A percentile compares a stretch with the other conserved stretches of the same genome.
Conservation (phyloP, 345 rosid species). For the Gossypium australe region DNA sequence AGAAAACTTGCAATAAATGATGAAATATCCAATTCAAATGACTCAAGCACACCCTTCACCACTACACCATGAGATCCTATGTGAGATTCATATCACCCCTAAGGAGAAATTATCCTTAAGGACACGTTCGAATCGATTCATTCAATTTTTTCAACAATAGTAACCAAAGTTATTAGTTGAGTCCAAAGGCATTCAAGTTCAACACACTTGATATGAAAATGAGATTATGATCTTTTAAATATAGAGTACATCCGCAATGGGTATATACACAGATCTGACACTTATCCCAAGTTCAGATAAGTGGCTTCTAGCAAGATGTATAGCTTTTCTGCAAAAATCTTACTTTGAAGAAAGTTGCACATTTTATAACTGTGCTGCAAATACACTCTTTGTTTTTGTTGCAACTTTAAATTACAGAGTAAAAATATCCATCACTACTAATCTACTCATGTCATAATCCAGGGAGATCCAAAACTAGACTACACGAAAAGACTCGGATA, state of each 20-base stretch:
- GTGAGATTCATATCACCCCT: no score
- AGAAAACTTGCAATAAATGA: no score
- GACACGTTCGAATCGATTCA: no score
- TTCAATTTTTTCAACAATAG: no score
- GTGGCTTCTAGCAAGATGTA: not conserved
- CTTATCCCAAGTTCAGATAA: not conserved
- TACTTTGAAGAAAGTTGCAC: not conserved
- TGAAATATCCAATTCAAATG: no score
- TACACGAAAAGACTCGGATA: constrained; percentile 83
- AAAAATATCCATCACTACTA: not conserved
- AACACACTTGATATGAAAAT: not conserved
- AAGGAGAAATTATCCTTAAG: no score
- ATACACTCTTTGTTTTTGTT: not conserved
- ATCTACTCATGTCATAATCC: not conserved
- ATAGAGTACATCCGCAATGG: not conserved
- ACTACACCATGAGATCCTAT: no score
- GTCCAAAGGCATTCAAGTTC: not conserved
- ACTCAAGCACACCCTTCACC: no score
- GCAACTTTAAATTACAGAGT: not conserved
- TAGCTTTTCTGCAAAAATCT: not conserved
- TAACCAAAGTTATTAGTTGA: no score
- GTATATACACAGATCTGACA: not conserved
- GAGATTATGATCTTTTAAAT: not conserved
- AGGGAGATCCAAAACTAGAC: constrained; percentile 28
- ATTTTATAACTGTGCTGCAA: not conserved